A percentile compares a stretch with the other conserved stretches of the same genome.
Evolutionary conservation across 2,329 filamentous ascomycete genomes (phyloP).

Genomic region (Penicillium sp.): DNA sequence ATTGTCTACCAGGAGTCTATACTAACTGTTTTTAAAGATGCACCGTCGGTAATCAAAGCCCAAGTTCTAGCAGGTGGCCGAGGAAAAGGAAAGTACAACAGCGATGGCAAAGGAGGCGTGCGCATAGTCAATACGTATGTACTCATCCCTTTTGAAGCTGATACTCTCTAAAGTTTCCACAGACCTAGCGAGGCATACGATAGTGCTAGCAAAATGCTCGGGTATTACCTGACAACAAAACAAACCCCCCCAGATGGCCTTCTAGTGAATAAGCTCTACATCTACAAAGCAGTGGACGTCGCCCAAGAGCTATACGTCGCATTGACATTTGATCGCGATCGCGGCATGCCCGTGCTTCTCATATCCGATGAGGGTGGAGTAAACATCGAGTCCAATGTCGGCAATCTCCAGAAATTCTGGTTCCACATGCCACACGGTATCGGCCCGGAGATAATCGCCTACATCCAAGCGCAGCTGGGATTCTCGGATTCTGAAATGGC

Average conservation of each 20-base stretch:
- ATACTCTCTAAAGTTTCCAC: background rate
- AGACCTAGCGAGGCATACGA: conserved; percentile 28
- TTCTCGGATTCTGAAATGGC: conserved; percentile 27
- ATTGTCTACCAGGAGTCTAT: background rate
- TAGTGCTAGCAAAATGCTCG: conserved; percentile 31
- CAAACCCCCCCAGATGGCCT: conserved; percentile 30
- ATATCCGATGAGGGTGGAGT: conserved; percentile 36
- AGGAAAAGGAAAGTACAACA: conserved; percentile 31
- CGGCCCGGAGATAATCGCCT: conserved; percentile 21
- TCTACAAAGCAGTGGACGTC: conserved; percentile 34
- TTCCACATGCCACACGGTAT: conserved; percentile 27
- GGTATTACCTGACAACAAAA: conserved; percentile 27
- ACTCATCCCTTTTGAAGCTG: background rate
- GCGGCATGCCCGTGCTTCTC: conserved; percentile 39
- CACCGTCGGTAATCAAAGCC: conserved; percentile 30
- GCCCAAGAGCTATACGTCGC: conserved; percentile 43
- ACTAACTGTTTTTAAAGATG: conserved; percentile 11
- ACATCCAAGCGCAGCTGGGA: conserved; percentile 23
- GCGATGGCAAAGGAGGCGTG: conserved; percentile 31
- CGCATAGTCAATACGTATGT: conserved; percentile 27
- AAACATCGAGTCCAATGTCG: conserved; percentile 30
- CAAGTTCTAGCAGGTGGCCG: conserved; percentile 35
- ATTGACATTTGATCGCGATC: conserved; percentile 47
- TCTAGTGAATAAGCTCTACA: conserved; percentile 35
- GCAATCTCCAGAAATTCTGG: conserved; percentile 28